Conservation (phyloP, 2,329 filamentous ascomycete species). For the Camillea tinctor region DNA sequence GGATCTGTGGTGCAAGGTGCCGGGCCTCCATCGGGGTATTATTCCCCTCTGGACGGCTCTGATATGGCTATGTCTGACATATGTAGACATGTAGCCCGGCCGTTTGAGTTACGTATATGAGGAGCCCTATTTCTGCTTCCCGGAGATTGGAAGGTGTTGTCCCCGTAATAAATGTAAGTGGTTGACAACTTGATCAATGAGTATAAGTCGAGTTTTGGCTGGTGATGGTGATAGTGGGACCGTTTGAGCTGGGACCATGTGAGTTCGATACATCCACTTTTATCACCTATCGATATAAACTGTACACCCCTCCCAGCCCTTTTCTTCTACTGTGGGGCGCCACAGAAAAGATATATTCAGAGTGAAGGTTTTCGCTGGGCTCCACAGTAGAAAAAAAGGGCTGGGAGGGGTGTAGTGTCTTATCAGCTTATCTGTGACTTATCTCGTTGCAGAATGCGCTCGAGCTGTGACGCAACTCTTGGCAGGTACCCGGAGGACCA, state of each 20-base stretch:
- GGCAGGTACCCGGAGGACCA: conserved; percentile 19
- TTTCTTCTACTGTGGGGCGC: too few species aligned
- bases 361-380: too few species aligned
- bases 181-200: too few species aligned
- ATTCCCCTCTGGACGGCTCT: conserved; percentile 29
- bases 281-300: too few species aligned
- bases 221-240: too few species aligned
- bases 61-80: conserved; percentile 31
- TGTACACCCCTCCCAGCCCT: too few species aligned
- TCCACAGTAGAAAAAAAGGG: too few species aligned
- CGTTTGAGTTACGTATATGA: neutral
- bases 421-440: conserved; percentile 9
- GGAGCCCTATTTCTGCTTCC: neutral
- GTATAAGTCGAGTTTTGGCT: neutral
- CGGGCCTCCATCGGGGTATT: conserved; percentile 22
- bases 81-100: conserved; percentile 34
- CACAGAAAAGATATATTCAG: too few species aligned
- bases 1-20: conserved; percentile 12
- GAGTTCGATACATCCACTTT: too few species aligned
- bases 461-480: conserved; percentile 20
- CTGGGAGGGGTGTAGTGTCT: too few species aligned
- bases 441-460: neutral
- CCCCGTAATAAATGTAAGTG: conserved; percentile 1
- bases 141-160: neutral
- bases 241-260: too few species aligned